Base-by-base conservation (phyloP, 768 basidiomycete genomes). In the Candolleomyces aberdarensis region DNA sequence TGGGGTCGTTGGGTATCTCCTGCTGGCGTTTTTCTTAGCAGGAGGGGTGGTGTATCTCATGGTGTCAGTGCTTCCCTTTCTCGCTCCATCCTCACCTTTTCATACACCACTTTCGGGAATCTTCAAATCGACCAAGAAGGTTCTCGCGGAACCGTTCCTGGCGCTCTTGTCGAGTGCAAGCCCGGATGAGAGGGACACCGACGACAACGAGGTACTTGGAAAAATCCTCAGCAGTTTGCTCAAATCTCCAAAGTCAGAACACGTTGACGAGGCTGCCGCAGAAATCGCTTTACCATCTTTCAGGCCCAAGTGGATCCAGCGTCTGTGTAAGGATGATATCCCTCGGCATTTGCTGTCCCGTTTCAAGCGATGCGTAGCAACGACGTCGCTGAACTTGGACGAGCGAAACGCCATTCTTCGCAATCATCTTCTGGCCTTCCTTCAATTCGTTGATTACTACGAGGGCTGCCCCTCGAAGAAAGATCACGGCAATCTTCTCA, bases 191-290 rank as follows among this genome's bases (percentile, higher is more conserved):
- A 9, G 32, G 32, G 32, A 32, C 9, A 32, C 32, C 32, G 9
- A 9, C 9, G 32, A 32, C 32, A 32, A 32, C 32, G 32, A 32
- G 9, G 32, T 32, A 4, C 32, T 32, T 32, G 32, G 32, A 32
- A 32, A 4, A 9, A 32, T 32, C 32, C 32, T 32, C 32, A 32
- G 9, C n/a, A n/a, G n/a, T n/a, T 44, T 57, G n/a, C 44, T 57
- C 41, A 43, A 48, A 22, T 57, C 56, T 17, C 31, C 56, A 5
- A 57, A 57, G 47, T 43, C 43, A 2, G 14, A n/a, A 4, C 32
- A 47, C 43, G 43, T 57, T n/a, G 56, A 57, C 32, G 41, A 57
- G 29, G 56, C 56, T 15, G n/a, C 36, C 17, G 56, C 56, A 6
- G 56, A 57, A n/a, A 39, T 49, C 10, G 56, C 56, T 11, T 19